Evolutionary conservation across 306 rosid genomes (phyloP).

Genomic region (Mimosa pudica): DNA sequence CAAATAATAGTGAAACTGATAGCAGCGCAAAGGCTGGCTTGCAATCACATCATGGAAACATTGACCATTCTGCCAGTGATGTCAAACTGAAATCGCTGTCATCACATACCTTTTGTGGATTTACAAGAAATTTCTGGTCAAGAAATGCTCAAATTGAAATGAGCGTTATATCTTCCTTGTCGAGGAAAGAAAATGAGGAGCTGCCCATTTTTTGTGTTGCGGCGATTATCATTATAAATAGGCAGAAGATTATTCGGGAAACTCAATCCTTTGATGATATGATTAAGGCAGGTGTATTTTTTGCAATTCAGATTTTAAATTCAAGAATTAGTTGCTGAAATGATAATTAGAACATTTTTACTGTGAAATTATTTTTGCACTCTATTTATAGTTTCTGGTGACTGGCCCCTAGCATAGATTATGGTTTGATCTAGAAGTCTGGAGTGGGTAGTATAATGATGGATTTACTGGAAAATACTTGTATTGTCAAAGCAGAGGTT

Average conservation of each 20-base stretch:
- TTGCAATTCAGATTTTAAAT: constrained; percentile 1
- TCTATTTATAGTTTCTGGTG: not conserved
- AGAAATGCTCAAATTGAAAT: constrained; percentile 52
- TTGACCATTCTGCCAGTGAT: constrained; percentile 43
- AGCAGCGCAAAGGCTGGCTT: constrained; percentile 39
- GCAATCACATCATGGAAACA: constrained; percentile 48
- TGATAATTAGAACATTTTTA: not conserved
- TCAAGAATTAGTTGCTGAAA: not conserved
- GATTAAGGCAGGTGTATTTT: constrained; percentile 75
- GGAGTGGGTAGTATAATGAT: not conserved
- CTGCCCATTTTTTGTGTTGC: constrained; percentile 84
- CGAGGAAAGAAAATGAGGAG: constrained; percentile 67
- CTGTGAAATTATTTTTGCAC: not conserved
- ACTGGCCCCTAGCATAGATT: not conserved
- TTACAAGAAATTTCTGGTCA: constrained; percentile 74
- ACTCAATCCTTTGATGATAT: constrained; percentile 86
- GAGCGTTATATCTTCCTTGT: constrained; percentile 54
- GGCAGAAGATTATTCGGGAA: constrained; percentile 78
- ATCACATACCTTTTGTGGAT: constrained; percentile 70
- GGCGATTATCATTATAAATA: constrained; percentile 79
- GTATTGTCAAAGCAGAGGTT: not conserved
- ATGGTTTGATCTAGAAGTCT: not conserved
- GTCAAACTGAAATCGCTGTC: constrained; percentile 55
- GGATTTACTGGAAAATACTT: constrained; percentile 5
- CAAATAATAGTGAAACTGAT: constrained; percentile 48